Base-by-base conservation (phyloP, 2,329 filamentous ascomycete species). In the Trichoderma koningii region DNA sequence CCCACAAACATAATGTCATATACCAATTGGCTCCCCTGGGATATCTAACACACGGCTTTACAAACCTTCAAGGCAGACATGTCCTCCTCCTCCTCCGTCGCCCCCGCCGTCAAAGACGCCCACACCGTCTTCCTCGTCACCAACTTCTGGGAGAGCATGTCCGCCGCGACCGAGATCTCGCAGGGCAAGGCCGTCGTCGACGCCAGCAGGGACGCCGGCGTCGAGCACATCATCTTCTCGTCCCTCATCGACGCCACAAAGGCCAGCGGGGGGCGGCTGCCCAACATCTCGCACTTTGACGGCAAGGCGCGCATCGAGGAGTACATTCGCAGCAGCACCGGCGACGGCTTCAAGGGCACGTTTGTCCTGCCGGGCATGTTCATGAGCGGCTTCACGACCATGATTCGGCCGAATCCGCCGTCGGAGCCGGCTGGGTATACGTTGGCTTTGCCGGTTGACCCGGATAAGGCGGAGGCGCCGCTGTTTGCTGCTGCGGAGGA, bases 301-400 rank as follows among this genome's bases (percentile, higher is more conserved):
- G 76, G 75, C 66, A 88, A 88, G 71, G 82, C 83, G 30, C 74
- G 81, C 38, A 79, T 84, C 14, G 85, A 87, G 68, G 66, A 77
- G n/a, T 86, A 88, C 68, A 85, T 88, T 63, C 81, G 83, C 28
- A 28, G 28, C 4, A 7, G 3, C 26, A 12, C 64, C 69, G 0
- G 28, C 30, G 74, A 81, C 2, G 79, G 78, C 0, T 73, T 88
- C 2, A 79, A 80, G 1, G 78, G 77, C 12, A 80, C 84, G 0
- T 87, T 86, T 71, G 80, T 83, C 65, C 74, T 80, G 2, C 80
- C 83, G 0, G 85, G 79, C 0, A 77, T 76, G 38, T 88, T 85
- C 70, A 86, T 87, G 81, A 79, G 82, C 66, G 86, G 86, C 66
- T 63, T 77, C 15, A 66, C 73, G 1, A 63, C 60, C 1, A 70